Evolutionary conservation across 179 eudicot genomes (phyloP).

Genomic region (Beta corolliflora): DNA sequence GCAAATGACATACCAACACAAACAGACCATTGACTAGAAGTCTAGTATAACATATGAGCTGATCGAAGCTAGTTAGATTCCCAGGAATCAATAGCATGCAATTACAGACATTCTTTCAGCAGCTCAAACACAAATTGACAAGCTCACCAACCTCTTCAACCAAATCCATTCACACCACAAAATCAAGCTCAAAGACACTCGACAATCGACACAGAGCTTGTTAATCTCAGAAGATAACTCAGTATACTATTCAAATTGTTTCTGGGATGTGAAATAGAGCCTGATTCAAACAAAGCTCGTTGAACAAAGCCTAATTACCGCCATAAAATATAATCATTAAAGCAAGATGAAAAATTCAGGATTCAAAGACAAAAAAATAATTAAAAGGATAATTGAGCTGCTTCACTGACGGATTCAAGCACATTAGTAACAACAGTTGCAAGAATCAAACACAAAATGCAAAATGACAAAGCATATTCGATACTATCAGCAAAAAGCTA

Average conservation of each 20-base stretch:
- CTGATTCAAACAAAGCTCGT: conserved; percentile 6
- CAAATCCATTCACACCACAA: neutral
- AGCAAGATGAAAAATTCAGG: neutral
- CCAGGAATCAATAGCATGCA: neutral
- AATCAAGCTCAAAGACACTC: neutral
- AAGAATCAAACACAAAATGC: conserved; percentile 12
- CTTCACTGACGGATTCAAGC: neutral
- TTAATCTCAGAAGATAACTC: neutral
- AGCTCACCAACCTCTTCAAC: neutral
- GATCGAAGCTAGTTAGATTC: neutral
- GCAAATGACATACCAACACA: neutral
- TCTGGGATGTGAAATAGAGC: neutral
- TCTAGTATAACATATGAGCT: neutral
- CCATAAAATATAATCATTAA: conserved; percentile 6
- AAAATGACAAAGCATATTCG: conserved; percentile 18
- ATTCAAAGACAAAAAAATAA: neutral
- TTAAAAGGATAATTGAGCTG: neutral
- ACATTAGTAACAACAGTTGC: neutral
- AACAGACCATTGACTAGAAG: neutral
- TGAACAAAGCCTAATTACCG: neutral
- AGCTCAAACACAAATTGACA: neutral
- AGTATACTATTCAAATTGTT: neutral
- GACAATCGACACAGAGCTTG: neutral
- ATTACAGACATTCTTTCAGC: neutral
- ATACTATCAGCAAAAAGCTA: neutral